A percentile compares a stretch with the other conserved stretches of the same genome.
Evolutionary conservation across 108 stramenopile species (phyloP).

Genomic region (Cyclotella cryptica): DNA sequence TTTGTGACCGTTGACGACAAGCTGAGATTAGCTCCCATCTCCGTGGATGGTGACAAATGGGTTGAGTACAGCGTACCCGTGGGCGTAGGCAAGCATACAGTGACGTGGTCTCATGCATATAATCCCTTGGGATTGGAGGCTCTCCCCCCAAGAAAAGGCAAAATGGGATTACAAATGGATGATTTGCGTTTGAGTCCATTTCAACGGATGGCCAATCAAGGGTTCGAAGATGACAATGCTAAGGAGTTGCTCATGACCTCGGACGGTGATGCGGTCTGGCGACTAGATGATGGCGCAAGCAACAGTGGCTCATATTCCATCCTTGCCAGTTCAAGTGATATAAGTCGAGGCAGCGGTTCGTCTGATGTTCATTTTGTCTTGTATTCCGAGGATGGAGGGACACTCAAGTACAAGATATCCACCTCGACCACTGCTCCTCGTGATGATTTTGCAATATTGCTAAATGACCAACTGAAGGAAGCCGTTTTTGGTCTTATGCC

Average conservation of each 20-base stretch:
- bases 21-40: conserved; percentile 7
- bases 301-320: conserved; percentile 21
- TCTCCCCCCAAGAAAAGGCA: conserved; percentile 13
- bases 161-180: conserved; percentile 32
- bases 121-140: conserved; percentile 42
- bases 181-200: conserved; percentile 40
- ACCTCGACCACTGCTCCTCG: conserved; percentile 44
- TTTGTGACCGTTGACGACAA: conserved; percentile 37
- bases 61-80: conserved; percentile 37
- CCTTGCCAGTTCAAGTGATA: conserved; percentile 22
- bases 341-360: background rate
- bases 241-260: conserved; percentile 8
- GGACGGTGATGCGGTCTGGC: conserved; percentile 14
- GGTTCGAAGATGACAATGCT: conserved; percentile 20
- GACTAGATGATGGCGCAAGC: conserved; percentile 2
- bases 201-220: background rate
- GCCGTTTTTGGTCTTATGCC: conserved; percentile 39
- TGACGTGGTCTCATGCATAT: conserved; percentile 37
- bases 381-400: conserved; percentile 29
- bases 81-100: conserved; percentile 18
- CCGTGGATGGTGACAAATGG: conserved; percentile 14
- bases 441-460: conserved; percentile 48
- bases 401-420: conserved; percentile 30
- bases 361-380: conserved; percentile 39
- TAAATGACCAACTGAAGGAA: conserved; percentile 19